Base-by-base conservation (phyloP, 78 protist species). In the Emiliania huxleyi region DNA sequence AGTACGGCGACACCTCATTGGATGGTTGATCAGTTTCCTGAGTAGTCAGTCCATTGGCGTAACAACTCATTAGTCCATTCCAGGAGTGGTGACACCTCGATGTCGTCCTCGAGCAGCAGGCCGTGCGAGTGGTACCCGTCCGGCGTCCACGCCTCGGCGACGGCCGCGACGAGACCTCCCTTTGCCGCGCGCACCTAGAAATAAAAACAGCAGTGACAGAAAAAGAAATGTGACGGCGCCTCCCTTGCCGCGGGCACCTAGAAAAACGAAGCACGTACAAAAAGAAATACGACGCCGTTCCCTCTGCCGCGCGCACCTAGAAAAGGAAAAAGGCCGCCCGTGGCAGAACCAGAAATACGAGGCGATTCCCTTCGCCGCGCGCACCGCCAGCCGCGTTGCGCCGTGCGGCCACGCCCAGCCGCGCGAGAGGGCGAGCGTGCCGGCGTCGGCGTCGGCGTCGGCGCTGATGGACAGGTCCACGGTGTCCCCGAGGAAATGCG, bases 91-190 rank as follows among this genome's bases (percentile, higher is more conserved):
- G 90, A 33, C n/a, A 81, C 91, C 49, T 92, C 94, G 8, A 84
- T 92, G 91, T 92, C 94, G 35, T 92, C 94, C 69, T 92, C 94
- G n/a, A 85, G 29, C 19, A 84, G 42, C 40, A 49, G 85, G 19
- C 19, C 94, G 43, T 83, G 77, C 25, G 77, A 15, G 21, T 92
- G 77, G 29, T 42, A 49, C 0, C 12, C 85, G 22, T 75, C 0
- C 2, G 91, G 91, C 8, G 0, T n/a, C 94, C 94, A 92, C 40
- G 73, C 2, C 48, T 92, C 94, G 5, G 62, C 38, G 69, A 92
- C 88, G 22, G 90, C 44, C 23, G 21, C 5, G 19, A 55, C 37
- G 48, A 92, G 91, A 18, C 94, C 94, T 37, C 26, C 91, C 43
- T 92, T 52, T 8, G 19, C 77, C 25, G 1, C 71, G 33, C 94